phyloP scores from a whole-genome alignment of 306 rosid species.

The Biancaea sappan region DNA sequence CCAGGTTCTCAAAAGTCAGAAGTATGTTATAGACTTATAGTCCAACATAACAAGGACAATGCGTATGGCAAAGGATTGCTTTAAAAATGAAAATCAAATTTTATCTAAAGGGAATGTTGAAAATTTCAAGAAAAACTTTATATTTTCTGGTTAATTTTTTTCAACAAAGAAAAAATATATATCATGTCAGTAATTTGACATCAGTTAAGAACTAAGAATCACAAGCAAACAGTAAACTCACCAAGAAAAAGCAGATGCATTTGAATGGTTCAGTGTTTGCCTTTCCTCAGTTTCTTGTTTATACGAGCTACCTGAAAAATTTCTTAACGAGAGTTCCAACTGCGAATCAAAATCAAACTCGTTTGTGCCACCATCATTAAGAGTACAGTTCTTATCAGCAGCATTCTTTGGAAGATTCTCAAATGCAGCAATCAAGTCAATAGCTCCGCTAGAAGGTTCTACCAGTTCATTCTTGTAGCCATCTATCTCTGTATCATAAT shows the following conservation, averaged over 20 bases:
- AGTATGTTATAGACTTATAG: too few species aligned
- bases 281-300: conserved; percentile 46
- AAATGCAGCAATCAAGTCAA: conserved; percentile 60
- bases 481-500: conserved; percentile 14
- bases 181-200: conserved; percentile 1
- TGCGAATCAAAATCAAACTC: conserved; percentile 41
- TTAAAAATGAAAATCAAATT: not conserved
- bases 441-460: conserved; percentile 47
- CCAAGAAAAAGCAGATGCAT: conserved; percentile 75
- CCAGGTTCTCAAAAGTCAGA: conserved; percentile 9
- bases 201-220: conserved; percentile 2
- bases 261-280: conserved; percentile 57
- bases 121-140: not conserved
- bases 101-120: not conserved
- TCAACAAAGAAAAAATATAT: not conserved
- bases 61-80: not conserved
- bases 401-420: conserved; percentile 34
- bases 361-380: conserved; percentile 35
- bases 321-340: conserved; percentile 63
- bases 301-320: conserved; percentile 37
- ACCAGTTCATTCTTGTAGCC: conserved; percentile 29
- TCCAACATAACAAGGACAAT: conserved; percentile 4
- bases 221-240: conserved; percentile 39
- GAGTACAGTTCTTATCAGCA: conserved; percentile 29
- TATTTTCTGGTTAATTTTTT: conserved; percentile 14